Base-by-base conservation (phyloP, 805 yeast species). In the Candida silvatica region DNA sequence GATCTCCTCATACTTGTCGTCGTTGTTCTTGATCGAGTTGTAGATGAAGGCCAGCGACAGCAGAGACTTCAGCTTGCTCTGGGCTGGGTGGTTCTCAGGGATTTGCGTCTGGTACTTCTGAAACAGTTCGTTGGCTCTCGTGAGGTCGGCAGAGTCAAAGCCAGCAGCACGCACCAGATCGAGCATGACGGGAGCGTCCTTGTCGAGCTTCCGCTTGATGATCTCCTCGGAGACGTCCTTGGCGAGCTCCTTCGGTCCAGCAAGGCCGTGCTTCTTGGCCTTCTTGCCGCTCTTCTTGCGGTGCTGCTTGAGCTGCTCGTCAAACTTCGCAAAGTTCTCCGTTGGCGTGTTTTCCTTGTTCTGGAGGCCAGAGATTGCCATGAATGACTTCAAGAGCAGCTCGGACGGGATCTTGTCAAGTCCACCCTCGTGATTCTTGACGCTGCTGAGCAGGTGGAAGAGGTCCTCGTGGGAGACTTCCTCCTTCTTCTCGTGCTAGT, bases 21-120 rank as follows among this genome's bases (percentile, higher is more conserved):
- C 38, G 12, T 47, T 34, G 3, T 32, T 38, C 5, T 18, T 6
- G 17, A 54, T 46, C 5, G 54, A 34, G 9, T 51, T 43, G 31
- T 49, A 43, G n/a, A 52, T 46, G 7, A 47, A 38, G 1, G 47
- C 46, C 11, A 49, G 34, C 1, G 59, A 48, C 25, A 45, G 38
- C 12, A 42, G 39, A 5, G 48, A 38, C 30, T 51, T 46, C 2
- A 54, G 6, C 15, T 43, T 44, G 15, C 38, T 40, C 17, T 47
- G 42, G 8, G 40, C 47, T 6, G 19, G 9, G 0, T 57, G 43
- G n/a, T 43, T 49, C 27, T 51, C 48, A 4, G 56, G 44, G 20
- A 47, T 47, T 24, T 38, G 37, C 4, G 45, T 32, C 35, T 52
- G 59, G 26, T 48, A 57, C 3, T 32, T 25, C 16, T 47, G 46